Conservation (phyloP, 2,329 filamentous ascomycete genomes). For the Rhinocladiella similis region DNA sequence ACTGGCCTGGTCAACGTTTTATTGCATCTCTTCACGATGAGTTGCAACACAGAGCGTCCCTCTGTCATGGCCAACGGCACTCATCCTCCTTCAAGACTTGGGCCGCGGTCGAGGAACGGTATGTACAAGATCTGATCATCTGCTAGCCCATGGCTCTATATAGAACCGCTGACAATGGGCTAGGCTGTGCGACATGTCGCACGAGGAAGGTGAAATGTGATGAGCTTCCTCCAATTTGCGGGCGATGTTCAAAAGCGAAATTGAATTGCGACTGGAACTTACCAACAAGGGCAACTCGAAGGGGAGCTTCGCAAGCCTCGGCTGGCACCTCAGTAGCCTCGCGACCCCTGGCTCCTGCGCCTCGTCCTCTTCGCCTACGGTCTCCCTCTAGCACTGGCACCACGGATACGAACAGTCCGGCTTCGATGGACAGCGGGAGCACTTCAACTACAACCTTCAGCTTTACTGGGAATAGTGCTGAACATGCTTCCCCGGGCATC, state of each 20-base stretch:
- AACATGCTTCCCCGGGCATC: too few relatives aligned
- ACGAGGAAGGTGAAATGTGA: conserved; percentile 20
- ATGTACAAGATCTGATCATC: conserved; percentile 3
- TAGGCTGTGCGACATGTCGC: conserved; percentile 41
- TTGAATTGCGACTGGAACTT: conserved; percentile 39
- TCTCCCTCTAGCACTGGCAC: too few relatives aligned
- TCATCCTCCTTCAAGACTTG: neutral
- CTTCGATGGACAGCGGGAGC: too few relatives aligned
- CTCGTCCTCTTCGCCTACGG: too few relatives aligned
- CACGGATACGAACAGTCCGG: too few relatives aligned
- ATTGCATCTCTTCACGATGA: neutral
- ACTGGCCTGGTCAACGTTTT: neutral
- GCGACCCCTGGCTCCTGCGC: neutral
- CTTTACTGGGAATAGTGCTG: too few relatives aligned
- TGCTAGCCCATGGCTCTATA: neutral
- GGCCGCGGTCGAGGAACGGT: conserved; percentile 42
- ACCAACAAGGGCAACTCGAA: conserved; percentile 23
- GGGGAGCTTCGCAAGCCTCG: neutral
- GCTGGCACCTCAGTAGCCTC: conserved; percentile 14
- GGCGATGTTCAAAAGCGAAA: conserved; percentile 34
- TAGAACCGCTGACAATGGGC: neutral
- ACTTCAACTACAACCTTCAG: too few relatives aligned
- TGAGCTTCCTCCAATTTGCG: conserved; percentile 32
- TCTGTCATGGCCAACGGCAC: neutral
- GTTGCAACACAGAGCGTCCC: too few relatives aligned